phyloP scores from a whole-genome alignment of 2,329 filamentous ascomycete species.

The Pestalotiopsis sp. region DNA sequence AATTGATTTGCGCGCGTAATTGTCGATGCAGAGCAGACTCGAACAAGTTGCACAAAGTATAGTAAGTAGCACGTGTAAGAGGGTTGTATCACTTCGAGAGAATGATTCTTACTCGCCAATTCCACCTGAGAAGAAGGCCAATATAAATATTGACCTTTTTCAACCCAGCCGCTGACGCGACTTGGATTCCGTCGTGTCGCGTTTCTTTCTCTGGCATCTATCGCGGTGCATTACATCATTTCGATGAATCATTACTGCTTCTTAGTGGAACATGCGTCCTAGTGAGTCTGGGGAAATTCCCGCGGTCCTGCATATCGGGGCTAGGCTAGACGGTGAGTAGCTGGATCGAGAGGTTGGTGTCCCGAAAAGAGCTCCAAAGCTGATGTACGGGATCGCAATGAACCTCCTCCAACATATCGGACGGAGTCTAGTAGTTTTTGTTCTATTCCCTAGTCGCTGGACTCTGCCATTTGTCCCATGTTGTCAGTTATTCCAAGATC shows the following conservation, averaged over 20 bases:
- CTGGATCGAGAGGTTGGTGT: too few relatives aligned
- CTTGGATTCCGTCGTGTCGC: not conserved
- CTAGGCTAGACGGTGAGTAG: too few relatives aligned
- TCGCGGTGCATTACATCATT: constrained; percentile 2
- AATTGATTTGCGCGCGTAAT: not conserved
- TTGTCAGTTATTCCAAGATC: too few relatives aligned
- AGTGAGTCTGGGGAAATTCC: not conserved
- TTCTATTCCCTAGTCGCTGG: too few relatives aligned
- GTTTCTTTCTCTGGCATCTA: not conserved
- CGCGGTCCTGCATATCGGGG: not conserved
- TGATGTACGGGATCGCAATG: too few relatives aligned
- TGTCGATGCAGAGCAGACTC: not conserved
- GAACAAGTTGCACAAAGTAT: not conserved
- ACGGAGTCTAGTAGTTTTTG: too few relatives aligned
- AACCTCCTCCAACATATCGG: too few relatives aligned
- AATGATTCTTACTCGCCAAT: not conserved
- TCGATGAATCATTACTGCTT: constrained; percentile 9
- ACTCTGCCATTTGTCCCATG: too few relatives aligned
- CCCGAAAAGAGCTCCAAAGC: too few relatives aligned
- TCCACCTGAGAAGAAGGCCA: not conserved
- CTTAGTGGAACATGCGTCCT: not conserved
- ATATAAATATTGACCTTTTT: not conserved
- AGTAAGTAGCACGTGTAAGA: too few relatives aligned
- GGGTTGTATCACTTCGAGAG: not conserved
- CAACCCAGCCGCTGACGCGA: not conserved